Evolutionary conservation across 202 grass and related monocot genomes (phyloP), one percentile per base, ranked within the genome.

Genomic region (Alloteropsis angusta): DNA sequence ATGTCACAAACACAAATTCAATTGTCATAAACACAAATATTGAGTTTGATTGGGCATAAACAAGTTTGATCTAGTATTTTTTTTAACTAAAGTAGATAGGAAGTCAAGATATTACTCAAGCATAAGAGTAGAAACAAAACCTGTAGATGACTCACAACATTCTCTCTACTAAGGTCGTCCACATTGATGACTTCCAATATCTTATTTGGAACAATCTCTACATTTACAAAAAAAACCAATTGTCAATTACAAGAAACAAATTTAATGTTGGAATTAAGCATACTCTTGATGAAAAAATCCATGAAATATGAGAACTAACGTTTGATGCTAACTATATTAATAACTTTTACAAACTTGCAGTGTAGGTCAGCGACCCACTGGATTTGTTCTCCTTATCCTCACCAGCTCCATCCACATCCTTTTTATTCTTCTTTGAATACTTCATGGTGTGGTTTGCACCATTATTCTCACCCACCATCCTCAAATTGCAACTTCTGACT

Each of bases 111-210:
- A 38, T 7, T 14, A 32, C 36, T 52, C 34, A 11, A 45, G 66
- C 8, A 30, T 30, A 78, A 75, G 42, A 62, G 43, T 61, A 18
- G 57, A 62, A 74, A 62, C 7, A 71, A 81, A 80, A 86, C 94
- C 83, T 93, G 91, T 0, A 90, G 73, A 76, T 93, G 91, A 43
- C 91, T 93, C 34, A 82, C 82, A 1, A 93, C 54, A 74, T 86
- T 90, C 46, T 84, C 80, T 74, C 76, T 83, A 10, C 42, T 91
- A 22, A 97, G 69, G 30, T 86, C 65, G 0, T 91, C 73, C 2
- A 88, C 80, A 16, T 85, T 81, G 87, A 97, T 94, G 46, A 85
- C 65, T 45, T 86, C 65, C 4, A 93, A 23, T 73, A 97, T 90
- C 19, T 42, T 84, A 57, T 82, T 92, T 7, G 88, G 94, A 56